Evolutionary conservation across 116 monocot species (phyloP).

Genomic region (Thalassia testudinum): DNA sequence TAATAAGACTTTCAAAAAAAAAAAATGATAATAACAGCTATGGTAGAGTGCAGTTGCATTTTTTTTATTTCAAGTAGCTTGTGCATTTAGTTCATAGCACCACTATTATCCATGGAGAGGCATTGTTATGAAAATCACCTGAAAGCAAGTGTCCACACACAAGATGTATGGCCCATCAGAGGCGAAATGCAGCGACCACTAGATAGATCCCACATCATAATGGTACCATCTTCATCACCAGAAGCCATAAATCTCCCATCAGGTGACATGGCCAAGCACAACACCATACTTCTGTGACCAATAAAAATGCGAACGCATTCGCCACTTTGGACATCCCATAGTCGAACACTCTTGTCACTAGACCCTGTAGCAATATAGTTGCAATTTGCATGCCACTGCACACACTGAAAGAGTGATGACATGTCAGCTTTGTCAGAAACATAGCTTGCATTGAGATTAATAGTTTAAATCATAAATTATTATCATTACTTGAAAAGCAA

Average conservation of each 20-base stretch:
- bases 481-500: too few relatives aligned
- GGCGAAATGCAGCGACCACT: slow-evolving; percentile 79
- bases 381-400: slow-evolving; percentile 95
- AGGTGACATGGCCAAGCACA: slow-evolving; percentile 91
- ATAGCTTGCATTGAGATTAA: too few relatives aligned
- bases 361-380: slow-evolving; percentile 95
- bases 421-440: neutral
- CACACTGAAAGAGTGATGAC: slow-evolving; percentile 39
- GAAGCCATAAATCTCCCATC: slow-evolving; percentile 97
- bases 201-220: slow-evolving; percentile 97
- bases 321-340: slow-evolving; percentile 95
- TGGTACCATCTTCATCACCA: slow-evolving; percentile 95
- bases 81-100: too few relatives aligned
- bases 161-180: slow-evolving; percentile 66
- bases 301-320: slow-evolving; percentile 93
- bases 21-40: too few relatives aligned
- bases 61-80: too few relatives aligned
- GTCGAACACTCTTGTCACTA: slow-evolving; percentile 88
- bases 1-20: too few relatives aligned
- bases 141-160: slow-evolving; percentile 96
- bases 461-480: too few relatives aligned
- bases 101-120: too few relatives aligned
- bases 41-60: too few relatives aligned
- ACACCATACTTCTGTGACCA: slow-evolving; percentile 82
- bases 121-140: slow-evolving; percentile 29